These are phyloP conservation scores for Trichoderma reesei DNA, from an alignment of 495 filamentous ascomycete genomes.

Conservation along the genomic window DNA sequence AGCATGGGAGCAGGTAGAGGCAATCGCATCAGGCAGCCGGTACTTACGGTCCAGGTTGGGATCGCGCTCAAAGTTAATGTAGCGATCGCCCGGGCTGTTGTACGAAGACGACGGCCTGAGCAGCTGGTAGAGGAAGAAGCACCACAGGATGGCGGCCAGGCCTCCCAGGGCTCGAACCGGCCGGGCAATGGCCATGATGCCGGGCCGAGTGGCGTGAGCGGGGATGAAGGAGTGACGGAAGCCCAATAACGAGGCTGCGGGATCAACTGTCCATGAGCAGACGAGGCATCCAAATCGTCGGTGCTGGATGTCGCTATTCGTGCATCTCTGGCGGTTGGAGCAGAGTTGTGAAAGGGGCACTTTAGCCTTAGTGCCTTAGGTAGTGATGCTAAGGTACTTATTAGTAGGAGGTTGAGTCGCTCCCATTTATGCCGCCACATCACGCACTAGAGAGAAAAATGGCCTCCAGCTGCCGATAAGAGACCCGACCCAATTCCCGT, in stretches of 20 bases:
- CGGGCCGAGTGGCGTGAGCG: constrained; percentile 16
- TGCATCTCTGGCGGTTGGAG: neutral
- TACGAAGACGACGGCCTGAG: constrained; percentile 37
- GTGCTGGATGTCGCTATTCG: neutral
- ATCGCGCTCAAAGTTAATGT: constrained; percentile 53
- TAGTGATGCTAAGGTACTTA: no score
- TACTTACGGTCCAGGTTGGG: constrained; percentile 73
- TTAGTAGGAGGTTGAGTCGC: neutral
- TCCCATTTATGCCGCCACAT: neutral
- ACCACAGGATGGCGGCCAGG: constrained; percentile 56
- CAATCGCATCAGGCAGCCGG: neutral
- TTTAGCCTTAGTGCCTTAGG: no score
- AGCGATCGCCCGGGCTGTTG: constrained; percentile 31
- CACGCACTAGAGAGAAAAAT: neutral
- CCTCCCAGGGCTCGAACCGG: constrained; percentile 71
- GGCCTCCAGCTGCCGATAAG: neutral
- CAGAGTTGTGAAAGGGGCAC: neutral
- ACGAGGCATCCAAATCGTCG: neutral
- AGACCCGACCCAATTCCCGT: neutral
- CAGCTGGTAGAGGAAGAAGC: constrained; percentile 66
- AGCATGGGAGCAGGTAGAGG: constrained; percentile 2
- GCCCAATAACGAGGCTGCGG: neutral
- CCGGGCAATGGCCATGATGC: constrained; percentile 68
- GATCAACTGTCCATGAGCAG: neutral
- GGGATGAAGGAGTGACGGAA: neutral